Evolutionary conservation across 352 stramenopile genomes (phyloP).

Genomic region (Globisporangium apiculatum): DNA sequence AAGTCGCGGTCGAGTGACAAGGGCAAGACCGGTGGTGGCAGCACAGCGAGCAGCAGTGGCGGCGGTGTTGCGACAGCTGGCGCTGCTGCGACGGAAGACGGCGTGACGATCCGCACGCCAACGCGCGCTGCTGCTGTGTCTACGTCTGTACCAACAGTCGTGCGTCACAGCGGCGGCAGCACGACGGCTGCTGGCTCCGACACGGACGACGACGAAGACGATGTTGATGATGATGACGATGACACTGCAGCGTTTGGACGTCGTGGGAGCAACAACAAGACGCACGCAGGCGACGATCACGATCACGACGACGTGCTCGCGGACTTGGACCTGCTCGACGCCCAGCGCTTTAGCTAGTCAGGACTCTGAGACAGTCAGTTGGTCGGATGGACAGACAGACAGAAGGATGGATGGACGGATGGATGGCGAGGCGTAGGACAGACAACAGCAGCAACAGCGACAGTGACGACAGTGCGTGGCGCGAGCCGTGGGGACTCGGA

Average conservation of each 20-base stretch:
- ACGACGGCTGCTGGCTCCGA: slow-evolving; percentile 38
- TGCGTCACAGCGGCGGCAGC: neutral
- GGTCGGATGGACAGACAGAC: neutral
- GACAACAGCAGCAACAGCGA: neutral
- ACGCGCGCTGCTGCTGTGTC: slow-evolving; percentile 9
- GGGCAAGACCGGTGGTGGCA: slow-evolving; percentile 44
- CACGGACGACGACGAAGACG: slow-evolving; percentile 65
- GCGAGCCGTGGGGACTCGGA: no score
- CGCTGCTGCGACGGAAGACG: slow-evolving; percentile 17
- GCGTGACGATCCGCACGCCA: slow-evolving; percentile 52
- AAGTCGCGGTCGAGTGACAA: slow-evolving; percentile 54
- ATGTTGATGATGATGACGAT: slow-evolving; percentile 31
- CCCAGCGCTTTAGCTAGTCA: neutral
- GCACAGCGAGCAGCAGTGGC: slow-evolving; percentile 44
- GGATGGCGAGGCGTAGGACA: neutral
- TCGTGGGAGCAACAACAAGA: slow-evolving; percentile 9
- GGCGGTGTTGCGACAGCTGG: slow-evolving; percentile 11
- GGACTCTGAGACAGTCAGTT: neutral
- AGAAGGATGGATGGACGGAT: neutral
- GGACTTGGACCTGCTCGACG: slow-evolving; percentile 8
- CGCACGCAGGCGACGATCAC: slow-evolving; percentile 9
- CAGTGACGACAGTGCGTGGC: neutral
- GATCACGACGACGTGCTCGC: slow-evolving; percentile 5
- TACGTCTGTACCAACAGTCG: slow-evolving; percentile 7
- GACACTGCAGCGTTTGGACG: slow-evolving; percentile 39